Evolutionary conservation across 257 asterid species (phyloP).

Genomic region (Paraleonurus japonicus): DNA sequence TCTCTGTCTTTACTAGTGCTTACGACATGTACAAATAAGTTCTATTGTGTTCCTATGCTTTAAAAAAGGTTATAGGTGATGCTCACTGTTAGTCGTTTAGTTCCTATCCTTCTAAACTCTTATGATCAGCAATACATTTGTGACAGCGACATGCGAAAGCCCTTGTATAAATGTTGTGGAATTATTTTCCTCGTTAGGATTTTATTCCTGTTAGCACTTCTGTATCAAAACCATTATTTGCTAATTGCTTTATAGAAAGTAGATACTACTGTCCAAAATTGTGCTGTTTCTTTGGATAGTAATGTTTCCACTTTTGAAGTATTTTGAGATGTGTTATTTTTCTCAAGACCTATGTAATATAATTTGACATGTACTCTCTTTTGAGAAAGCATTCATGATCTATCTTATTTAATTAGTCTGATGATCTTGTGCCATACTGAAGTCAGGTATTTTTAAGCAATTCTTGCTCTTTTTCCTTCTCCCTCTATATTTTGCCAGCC

Average conservation of each 20-base stretch:
- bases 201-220: background rate
- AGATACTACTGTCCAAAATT: background rate
- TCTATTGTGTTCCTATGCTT: background rate
- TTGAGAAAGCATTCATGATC: conserved; percentile 1
- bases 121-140: background rate
- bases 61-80: background rate
- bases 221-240: background rate
- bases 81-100: background rate
- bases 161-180: background rate
- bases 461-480: background rate
- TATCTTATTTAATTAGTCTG: background rate
- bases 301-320: background rate
- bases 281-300: background rate
- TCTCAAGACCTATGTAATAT: background rate
- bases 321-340: background rate
- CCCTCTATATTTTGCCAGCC: background rate
- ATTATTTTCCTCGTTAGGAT: background rate
- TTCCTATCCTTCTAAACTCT: background rate
- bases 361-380: background rate
- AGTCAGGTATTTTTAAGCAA: background rate
- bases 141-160: background rate
- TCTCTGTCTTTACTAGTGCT: background rate
- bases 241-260: background rate
- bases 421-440: background rate
- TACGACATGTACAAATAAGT: background rate